These are phyloP conservation scores for Pythium aphanidermatum DNA, from an alignment of 352 stramenopile genomes.

Conservation along the genomic window DNA sequence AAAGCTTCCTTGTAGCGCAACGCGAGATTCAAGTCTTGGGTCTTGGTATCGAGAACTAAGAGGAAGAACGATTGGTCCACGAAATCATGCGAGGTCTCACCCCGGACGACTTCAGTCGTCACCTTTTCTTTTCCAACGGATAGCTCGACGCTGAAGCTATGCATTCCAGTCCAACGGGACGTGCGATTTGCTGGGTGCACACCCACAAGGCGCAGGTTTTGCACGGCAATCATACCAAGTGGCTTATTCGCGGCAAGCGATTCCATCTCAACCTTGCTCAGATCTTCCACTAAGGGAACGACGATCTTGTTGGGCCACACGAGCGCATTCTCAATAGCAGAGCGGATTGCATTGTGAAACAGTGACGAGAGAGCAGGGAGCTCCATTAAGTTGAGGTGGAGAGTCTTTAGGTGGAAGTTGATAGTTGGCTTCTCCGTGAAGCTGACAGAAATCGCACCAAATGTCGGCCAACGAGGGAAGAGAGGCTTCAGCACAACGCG, in stretches of 20 bases:
- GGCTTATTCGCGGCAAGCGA: constrained; percentile 30
- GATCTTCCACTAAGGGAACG: constrained; percentile 35
- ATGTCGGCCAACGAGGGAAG: constrained; percentile 38
- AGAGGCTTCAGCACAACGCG: constrained; percentile 38
- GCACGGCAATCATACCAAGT: constrained; percentile 32
- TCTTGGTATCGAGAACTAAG: constrained; percentile 36
- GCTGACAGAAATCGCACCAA: constrained; percentile 31
- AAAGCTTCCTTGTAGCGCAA: constrained; percentile 37
- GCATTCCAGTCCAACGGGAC: constrained; percentile 29
- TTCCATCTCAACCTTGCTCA: constrained; percentile 43
- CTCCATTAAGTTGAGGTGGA: constrained; percentile 40
- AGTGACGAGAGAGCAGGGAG: constrained; percentile 34
- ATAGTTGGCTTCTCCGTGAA: constrained; percentile 41
- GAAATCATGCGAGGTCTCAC: constrained; percentile 24
- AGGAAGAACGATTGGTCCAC: constrained; percentile 20
- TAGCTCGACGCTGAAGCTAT: constrained; percentile 29
- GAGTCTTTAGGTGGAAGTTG: constrained; percentile 36
- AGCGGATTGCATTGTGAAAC: constrained; percentile 32
- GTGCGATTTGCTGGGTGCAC: constrained; percentile 20
- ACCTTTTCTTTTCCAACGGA: constrained; percentile 26
- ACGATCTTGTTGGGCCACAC: constrained; percentile 45
- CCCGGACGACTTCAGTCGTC: constrained; percentile 21
- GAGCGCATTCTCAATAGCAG: constrained; percentile 24
- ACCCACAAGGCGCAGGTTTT: constrained; percentile 26
- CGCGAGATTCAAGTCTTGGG: constrained; percentile 31